Base-by-base conservation (phyloP, 371 early-diverging fungal species). In the Thermomucor indicae-seudaticae region DNA sequence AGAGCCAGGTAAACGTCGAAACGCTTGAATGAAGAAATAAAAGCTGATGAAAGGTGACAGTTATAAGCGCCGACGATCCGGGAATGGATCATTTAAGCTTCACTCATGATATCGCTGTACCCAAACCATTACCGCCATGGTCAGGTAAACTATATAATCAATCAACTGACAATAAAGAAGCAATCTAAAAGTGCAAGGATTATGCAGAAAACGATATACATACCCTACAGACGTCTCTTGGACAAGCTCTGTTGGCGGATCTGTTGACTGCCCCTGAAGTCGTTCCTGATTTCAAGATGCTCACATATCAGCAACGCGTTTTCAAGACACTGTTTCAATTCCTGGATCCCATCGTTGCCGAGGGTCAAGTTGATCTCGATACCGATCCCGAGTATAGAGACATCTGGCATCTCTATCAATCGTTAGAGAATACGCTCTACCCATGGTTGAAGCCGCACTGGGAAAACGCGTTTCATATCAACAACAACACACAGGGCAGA, bases 311-410 rank as follows among this genome's bases (percentile, higher is more conserved):
- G 7, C 63, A 70, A 31, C 55, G 70, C 4, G 41, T 67, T 0
- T 73, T 60, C 41, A 73, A 73, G 41, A 47, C 61, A 4, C 52
- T 73, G 1, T 73, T 60, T 40, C 55, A 60, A 16, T 65, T 67
- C 24, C 60, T 73, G 31, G 70, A 70, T 44, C 48, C 51, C 7
- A 11, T 55, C 43, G 24, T 67, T 46, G 68, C 67, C 0, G 63
- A 55, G 12, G 46, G 42, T 5, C 23, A 58, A 12, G 49, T 68
- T 5, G 57, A 67, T 20, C 32, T 54, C 14, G 27, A 12, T 4
- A 17, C 41, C 4, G 32, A 56, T 34, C 48, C 52, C n/a, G 14
- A 43, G 12, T 49, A 58, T 30, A 51, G 47, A 24, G 54, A 50
- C 16, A 39, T 46, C 10, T 65, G 66, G 66, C 19, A 38, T 0